Base-by-base conservation (phyloP, 1,284 basidiomycete genomes). In the Ustilago sp. region DNA sequence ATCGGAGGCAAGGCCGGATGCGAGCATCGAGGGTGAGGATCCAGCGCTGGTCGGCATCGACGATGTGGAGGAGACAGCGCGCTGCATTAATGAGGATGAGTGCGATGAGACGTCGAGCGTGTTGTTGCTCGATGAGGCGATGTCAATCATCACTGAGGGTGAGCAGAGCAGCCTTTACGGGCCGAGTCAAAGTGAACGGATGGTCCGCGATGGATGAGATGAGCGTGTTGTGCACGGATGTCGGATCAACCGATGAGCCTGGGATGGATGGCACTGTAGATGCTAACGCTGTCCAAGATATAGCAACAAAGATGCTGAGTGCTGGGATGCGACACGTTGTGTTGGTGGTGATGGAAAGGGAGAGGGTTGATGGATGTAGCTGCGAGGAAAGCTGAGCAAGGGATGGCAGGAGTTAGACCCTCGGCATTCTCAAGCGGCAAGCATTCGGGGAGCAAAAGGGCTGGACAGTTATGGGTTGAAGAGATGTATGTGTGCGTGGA, bases 11-110 rank as follows among this genome's bases (percentile, higher is more conserved):
- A 62, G 31, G 9, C 53, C 66, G n/a, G 71, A 68, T 39, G 60
- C 59, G 13, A 35, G 47, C 66, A 74, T 62, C 45, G 59, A 65
- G 1, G 71, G 71, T 1, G 72, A 74, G 11, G 72, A 74, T 12
- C 55, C 41, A n/a, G 63, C 63, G 48, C 72, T 74, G 47, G 54
- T 58, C 2, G 62, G 71, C 2, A 57, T 32, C 0, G 63, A 59
- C 2, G 70, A 68, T 36, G 50, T 34, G 28, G 58, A 67, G 2
- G 70, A 68, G 19, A 56, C 28, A 38, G 47, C 34, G 48, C 70
- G 70, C 13, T 73, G 61, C 70, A 68, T 73, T 8, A 50, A 28
- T 8, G 65, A 36, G 48, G 50, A n/a, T 12, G 61, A 39, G 7
- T 13, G 39, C 28, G 61, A 52, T n/a, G 31, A 51, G 5, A 17